These are phyloP conservation scores for Ramaria rubella DNA, from an alignment of 768 basidiomycete species.

Conservation along the genomic window DNA sequence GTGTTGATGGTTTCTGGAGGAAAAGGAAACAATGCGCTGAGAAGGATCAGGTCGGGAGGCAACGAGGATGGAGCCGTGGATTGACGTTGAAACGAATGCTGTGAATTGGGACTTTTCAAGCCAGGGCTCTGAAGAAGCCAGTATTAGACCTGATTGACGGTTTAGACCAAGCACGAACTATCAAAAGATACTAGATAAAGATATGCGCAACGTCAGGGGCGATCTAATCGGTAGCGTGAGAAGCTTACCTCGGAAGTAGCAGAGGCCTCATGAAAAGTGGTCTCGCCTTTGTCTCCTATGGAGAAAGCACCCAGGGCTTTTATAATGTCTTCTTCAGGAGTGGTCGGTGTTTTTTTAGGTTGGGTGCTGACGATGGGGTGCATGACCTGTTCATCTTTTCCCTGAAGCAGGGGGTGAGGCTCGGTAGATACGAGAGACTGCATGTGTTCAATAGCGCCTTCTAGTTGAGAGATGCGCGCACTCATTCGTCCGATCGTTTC, in stretches of 20 bases:
- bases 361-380: constrained; percentile 11
- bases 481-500: constrained; percentile 61
- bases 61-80: constrained; percentile 1
- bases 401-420: constrained; percentile 46
- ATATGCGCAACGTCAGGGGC: not conserved
- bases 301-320: constrained; percentile 9
- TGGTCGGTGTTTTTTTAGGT: not conserved
- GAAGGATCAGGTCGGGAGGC: not conserved
- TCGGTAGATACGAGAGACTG: constrained; percentile 51
- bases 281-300: constrained; percentile 11
- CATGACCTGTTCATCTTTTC: constrained; percentile 1
- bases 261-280: constrained; percentile 9
- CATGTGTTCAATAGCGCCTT: constrained; percentile 58
- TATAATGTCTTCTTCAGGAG: constrained; percentile 7
- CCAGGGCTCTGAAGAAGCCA: not conserved
- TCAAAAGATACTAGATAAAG: constrained; percentile 4
- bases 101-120: not conserved
- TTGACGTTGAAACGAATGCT: not conserved
- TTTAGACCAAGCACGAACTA: not conserved
- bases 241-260: constrained; percentile 3
- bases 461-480: constrained; percentile 59
- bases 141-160: not conserved
- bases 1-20: constrained; percentile 4
- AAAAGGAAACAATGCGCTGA: constrained; percentile 9
- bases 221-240: not conserved